Base-by-base conservation (phyloP, 2,329 filamentous ascomycete genomes). In the Monosporascus cannonballus region DNA sequence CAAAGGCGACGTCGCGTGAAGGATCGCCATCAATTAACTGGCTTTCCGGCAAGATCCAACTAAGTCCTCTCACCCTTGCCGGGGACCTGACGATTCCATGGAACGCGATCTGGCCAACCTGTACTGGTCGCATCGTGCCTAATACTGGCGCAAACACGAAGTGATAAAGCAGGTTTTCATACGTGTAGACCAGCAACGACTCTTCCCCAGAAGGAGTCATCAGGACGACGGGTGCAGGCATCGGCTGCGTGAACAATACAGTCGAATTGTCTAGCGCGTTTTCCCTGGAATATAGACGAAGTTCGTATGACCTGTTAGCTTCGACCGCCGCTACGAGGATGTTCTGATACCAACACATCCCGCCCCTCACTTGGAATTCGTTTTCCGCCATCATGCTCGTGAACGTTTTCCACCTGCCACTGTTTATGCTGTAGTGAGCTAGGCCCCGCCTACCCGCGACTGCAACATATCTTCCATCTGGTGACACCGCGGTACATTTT, bases 291-390 rank as follows among this genome's bases (percentile, higher is more conserved):
- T 93, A 97, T 17, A 99, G 78, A n/a, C 94, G 88, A 48, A 99
- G 73, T 74, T 96, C 88, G 63, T 91, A 91, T 22, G 85, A 85
- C 59, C 85, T 82, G 60, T 88, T 89, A 51, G 84, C 85, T 69
- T 99, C 94, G n/a, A 96, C 86, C 4, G 93, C 91, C 39, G 91
- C 92, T 52, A 97, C 89, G 18, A 99, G 77, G 34, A 97, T 89
- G 70, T 99, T 93, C 60, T 96, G 91, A 67, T 96, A 92, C 94
- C 94, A 99, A 68, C 93, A 97, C 92, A 99, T 96, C 6, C 94
- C 94, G 48, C 94, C 94, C 57, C 92, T 80, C 15, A 99, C 90
- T 24, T 90, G 84, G 66, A 99, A 99, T 57, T 92, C 90, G 62
- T 92, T 91, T 69, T 97, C 94, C 64, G 86, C 81, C 30, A 80